Conservation (phyloP, 2,329 filamentous ascomycete genomes). For the Didymella exigua region DNA sequence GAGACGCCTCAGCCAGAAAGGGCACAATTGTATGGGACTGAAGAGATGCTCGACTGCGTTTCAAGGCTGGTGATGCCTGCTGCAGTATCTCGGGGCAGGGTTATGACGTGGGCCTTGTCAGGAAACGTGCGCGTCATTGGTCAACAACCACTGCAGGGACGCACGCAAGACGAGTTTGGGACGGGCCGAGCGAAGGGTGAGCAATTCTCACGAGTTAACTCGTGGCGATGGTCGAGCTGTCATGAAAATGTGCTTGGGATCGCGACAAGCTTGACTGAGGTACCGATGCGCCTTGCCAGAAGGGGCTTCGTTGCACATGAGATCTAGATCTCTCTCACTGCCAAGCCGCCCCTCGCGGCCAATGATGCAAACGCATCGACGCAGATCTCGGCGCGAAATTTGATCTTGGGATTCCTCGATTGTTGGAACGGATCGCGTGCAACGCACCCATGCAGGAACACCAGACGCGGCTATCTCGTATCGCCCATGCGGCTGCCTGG, state of each 20-base stretch:
- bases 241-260: constrained; percentile 34
- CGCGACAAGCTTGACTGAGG: constrained; percentile 26
- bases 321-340: constrained; percentile 26
- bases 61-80: constrained; percentile 29
- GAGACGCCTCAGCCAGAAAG: constrained; percentile 23
- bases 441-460: constrained; percentile 18
- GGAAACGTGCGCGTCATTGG: constrained; percentile 26
- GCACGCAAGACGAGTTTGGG: constrained; percentile 28
- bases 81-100: constrained; percentile 26
- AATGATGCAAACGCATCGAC: constrained; percentile 9
- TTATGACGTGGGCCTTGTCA: constrained; percentile 27
- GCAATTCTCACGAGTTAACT: constrained; percentile 1
- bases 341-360: constrained; percentile 14
- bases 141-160: constrained; percentile 24
- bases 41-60: constrained; percentile 29
- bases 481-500: constrained; percentile 2
- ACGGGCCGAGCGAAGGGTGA: constrained; percentile 27
- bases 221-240: constrained; percentile 36
- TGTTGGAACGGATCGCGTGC: constrained; percentile 16
- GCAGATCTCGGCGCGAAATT: constrained; percentile 25
- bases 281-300: constrained; percentile 23
- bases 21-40: constrained; percentile 30
- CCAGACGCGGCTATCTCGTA: constrained; percentile 6
- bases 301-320: constrained; percentile 9
- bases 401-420: constrained; percentile 16